These are phyloP conservation scores for Aspergillus terreus DNA, from an alignment of 2,329 filamentous ascomycete species.

Conservation along the genomic window DNA sequence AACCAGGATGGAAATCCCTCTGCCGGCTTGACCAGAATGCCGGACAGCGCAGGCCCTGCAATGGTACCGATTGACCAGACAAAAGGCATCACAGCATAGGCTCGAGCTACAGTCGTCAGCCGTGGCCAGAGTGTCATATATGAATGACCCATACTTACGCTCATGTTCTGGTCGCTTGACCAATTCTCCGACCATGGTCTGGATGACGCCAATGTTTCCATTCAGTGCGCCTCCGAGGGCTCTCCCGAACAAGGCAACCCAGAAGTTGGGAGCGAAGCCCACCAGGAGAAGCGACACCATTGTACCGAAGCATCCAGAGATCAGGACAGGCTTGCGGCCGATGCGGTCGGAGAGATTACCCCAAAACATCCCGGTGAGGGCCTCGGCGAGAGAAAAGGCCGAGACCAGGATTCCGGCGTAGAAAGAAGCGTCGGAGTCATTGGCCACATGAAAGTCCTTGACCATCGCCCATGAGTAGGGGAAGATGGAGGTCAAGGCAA, in stretches of 20 bases:
- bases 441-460: slow-evolving; percentile 69
- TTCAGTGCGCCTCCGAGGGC: slow-evolving; percentile 78
- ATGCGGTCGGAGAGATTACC: slow-evolving; percentile 76
- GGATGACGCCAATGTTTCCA: slow-evolving; percentile 85
- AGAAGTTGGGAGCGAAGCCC: slow-evolving; percentile 78
- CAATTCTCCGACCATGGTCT: slow-evolving; percentile 89
- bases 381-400: slow-evolving; percentile 78
- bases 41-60: slow-evolving; percentile 62
- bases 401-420: slow-evolving; percentile 87
- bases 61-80: slow-evolving; percentile 91
- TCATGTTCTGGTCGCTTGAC: slow-evolving; percentile 81
- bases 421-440: slow-evolving; percentile 73
- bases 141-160: slow-evolving; percentile 53
- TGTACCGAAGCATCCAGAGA: slow-evolving; percentile 77
- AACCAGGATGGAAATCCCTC: slow-evolving; percentile 70
- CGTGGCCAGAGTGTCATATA: neutral
- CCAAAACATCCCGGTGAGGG: slow-evolving; percentile 83
- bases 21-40: slow-evolving; percentile 76
- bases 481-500: slow-evolving; percentile 88
- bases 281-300: slow-evolving; percentile 79
- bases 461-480: slow-evolving; percentile 86
- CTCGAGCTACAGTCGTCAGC: slow-evolving; percentile 57
- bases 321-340: slow-evolving; percentile 78
- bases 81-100: slow-evolving; percentile 90
- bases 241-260: slow-evolving; percentile 73